Base-by-base conservation (phyloP, 768 basidiomycete species). In the Amanita inopinata region DNA sequence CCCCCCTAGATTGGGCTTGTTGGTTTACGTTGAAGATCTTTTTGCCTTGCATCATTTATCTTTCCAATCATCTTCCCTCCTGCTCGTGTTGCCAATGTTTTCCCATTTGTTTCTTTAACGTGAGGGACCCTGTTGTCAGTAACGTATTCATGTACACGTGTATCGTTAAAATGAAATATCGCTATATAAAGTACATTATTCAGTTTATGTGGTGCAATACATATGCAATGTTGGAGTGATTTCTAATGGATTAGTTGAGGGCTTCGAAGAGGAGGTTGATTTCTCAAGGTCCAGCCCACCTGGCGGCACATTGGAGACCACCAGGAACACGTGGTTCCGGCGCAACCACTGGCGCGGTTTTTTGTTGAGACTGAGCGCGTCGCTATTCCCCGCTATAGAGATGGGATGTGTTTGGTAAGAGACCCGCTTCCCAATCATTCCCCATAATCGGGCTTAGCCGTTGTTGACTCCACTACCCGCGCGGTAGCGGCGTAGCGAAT, bases 401-500 rank as follows among this genome's bases (percentile, higher is more conserved):
- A n/a, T n/a, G n/a, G n/a, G n/a, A n/a, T n/a, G n/a, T n/a, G n/a
- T n/a, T n/a, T n/a, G n/a, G n/a, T n/a, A n/a, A n/a, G n/a, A n/a
- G n/a, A n/a, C n/a, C n/a, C n/a, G n/a, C n/a, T n/a, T n/a, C n/a
- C n/a, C n/a, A n/a, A n/a, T n/a, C n/a, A n/a, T n/a, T n/a, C 8
- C 18, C 19, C 6, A 8, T 18, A 24, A 15, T 34, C 41, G 34
- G 41, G 41, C 23, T 19, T 22, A 12, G 17, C 20, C n/a, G 20
- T 22, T 25, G 19, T 19, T 42, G 41, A 31, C 9, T 24, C 34
- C 17, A 17, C 41, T 23, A 42, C 32, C 24, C 15, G 43, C 43
- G 43, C 43, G 43, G 43, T 34, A 44, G 43, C 43, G 34, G 43
- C 34, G 23, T 9, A 44, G 33, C 43, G 43, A 44, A 44, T 27